These are phyloP conservation scores for Penicillium fimorum DNA, from an alignment of 495 filamentous ascomycete genomes.

Conservation along the genomic window DNA sequence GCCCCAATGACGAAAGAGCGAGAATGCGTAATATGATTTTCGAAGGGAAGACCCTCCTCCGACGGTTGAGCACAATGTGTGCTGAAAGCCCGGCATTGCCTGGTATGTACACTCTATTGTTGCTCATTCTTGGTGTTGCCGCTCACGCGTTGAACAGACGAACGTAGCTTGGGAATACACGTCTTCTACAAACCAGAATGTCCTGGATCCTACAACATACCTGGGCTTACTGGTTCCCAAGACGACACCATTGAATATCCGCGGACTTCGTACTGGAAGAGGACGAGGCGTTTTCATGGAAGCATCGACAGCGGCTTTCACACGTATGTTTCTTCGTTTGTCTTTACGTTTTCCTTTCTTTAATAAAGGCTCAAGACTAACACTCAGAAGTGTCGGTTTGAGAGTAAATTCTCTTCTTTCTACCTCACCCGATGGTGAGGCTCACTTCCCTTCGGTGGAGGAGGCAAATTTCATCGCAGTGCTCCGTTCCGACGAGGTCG, in stretches of 20 bases:
- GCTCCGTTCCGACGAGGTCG: background rate
- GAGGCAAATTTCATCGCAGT: background rate
- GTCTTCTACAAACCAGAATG: background rate
- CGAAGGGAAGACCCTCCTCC: background rate
- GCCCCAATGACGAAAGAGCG: background rate
- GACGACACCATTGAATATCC: background rate
- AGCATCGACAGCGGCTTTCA: conserved; percentile 4
- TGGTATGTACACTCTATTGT: background rate
- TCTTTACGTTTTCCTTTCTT: background rate
- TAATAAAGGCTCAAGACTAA: background rate
- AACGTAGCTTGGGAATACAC: background rate
- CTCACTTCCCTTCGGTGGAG: background rate
- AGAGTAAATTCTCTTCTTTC: background rate
- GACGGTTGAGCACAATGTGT: background rate
- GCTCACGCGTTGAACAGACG: background rate
- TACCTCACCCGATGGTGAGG: background rate
- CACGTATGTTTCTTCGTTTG: background rate
- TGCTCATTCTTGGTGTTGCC: background rate
- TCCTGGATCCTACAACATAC: background rate
- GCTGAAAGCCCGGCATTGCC: background rate
- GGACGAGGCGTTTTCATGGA: background rate
- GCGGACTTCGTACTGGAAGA: background rate
- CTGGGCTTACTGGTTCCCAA: background rate
- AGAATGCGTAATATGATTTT: background rate
- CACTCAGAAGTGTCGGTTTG: background rate